phyloP scores from a whole-genome alignment of 805 yeast species.

The Teunomyces barrocoloradensis region DNA sequence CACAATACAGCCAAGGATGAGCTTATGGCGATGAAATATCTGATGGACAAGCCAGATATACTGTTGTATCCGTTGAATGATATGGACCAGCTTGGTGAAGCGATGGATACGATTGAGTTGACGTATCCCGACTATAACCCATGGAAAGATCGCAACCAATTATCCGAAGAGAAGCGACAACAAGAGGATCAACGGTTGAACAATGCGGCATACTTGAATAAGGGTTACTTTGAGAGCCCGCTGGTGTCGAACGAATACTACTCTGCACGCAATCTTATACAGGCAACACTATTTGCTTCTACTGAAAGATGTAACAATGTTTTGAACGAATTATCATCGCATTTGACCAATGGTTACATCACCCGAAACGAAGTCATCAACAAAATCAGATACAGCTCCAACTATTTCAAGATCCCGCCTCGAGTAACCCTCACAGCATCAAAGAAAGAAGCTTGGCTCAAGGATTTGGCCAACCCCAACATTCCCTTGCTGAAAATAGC shows the following conservation, averaged over 20 bases:
- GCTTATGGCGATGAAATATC: constrained; percentile 32
- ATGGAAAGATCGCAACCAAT: constrained; percentile 56
- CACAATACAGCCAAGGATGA: constrained; percentile 26
- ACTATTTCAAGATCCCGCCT: constrained; percentile 72
- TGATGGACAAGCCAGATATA: constrained; percentile 33
- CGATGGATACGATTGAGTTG: neutral
- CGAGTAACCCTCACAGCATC: constrained; percentile 88
- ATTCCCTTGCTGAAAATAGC: constrained; percentile 68
- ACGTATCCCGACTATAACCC: constrained; percentile 70
- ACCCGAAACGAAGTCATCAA: constrained; percentile 40
- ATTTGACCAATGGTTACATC: constrained; percentile 35
- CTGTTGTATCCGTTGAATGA: constrained; percentile 36
- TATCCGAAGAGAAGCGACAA: constrained; percentile 20
- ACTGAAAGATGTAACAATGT: constrained; percentile 34
- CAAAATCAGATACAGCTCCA: constrained; percentile 32
- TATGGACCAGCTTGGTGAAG: constrained; percentile 3
- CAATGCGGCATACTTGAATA: constrained; percentile 51
- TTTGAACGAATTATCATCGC: constrained; percentile 36
- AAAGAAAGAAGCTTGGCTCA: constrained; percentile 81
- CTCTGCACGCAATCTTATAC: constrained; percentile 63
- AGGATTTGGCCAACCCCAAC: constrained; percentile 66
- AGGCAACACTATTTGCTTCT: constrained; percentile 38
- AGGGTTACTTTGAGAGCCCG: constrained; percentile 69
- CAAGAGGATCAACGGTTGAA: constrained; percentile 55
- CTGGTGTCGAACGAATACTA: constrained; percentile 64